These are phyloP conservation scores for Elaeis oleifera DNA, from an alignment of 202 grass and related monocot species.

Conservation along the genomic window DNA sequence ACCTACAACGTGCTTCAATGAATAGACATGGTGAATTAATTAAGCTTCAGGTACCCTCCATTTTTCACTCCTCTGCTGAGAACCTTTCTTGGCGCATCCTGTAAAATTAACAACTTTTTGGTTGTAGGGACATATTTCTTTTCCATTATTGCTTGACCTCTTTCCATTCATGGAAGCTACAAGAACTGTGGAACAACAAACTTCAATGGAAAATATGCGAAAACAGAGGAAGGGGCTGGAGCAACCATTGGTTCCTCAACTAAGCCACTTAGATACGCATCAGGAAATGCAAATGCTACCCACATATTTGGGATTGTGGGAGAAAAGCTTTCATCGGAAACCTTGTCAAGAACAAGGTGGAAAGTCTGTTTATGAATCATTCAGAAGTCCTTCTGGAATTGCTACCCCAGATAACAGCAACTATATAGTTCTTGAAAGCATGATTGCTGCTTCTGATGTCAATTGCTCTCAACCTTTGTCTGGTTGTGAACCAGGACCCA, in stretches of 20 bases:
- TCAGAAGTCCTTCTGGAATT: background rate
- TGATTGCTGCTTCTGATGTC: too few relatives aligned
- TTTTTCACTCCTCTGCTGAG: background rate
- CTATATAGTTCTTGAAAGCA: too few relatives aligned
- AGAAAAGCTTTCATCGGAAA: constrained; percentile 12
- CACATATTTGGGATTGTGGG: constrained; percentile 26
- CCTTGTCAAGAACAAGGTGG: constrained; percentile 25
- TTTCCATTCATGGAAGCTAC: constrained; percentile 45
- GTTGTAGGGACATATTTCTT: constrained; percentile 67
- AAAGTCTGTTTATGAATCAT: constrained; percentile 9
- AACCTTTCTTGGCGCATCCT: constrained; percentile 1
- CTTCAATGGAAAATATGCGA: background rate
- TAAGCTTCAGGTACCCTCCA: constrained; percentile 47
- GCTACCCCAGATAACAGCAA: too few relatives aligned
- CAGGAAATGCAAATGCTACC: constrained; percentile 34
- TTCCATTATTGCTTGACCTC: constrained; percentile 78
- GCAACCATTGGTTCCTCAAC: constrained; percentile 7
- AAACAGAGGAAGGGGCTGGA: background rate
- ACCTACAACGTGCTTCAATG: constrained; percentile 78
- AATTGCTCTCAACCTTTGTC: too few relatives aligned
- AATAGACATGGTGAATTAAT: constrained; percentile 49
- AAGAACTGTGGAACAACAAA: constrained; percentile 22
- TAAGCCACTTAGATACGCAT: constrained; percentile 30
- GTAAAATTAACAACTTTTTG: constrained; percentile 3
- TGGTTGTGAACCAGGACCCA: too few relatives aligned